A percentile compares a stretch with the other conserved stretches of the same genome.
phyloP scores from a whole-genome alignment of 805 yeast genomes.

The Schwanniomyces vanrijiae region DNA sequence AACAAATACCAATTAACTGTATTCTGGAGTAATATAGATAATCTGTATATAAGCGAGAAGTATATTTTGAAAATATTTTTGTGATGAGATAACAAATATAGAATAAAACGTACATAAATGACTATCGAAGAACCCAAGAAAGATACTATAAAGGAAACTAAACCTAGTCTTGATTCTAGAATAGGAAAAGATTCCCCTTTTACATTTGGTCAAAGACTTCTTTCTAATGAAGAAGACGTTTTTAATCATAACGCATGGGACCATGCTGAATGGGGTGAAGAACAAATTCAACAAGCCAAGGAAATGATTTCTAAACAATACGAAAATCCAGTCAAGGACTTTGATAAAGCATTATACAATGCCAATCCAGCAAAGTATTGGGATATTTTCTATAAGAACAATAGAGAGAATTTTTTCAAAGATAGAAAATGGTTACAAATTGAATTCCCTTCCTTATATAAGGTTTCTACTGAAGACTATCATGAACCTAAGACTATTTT shows the following conservation, averaged over 20 bases:
- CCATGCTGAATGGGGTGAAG: conserved; percentile 96
- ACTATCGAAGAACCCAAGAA: background rate
- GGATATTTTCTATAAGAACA: conserved; percentile 91
- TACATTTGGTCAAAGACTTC: conserved; percentile 82
- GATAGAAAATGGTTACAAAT: conserved; percentile 95
- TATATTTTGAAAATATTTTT: background rate
- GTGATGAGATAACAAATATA: background rate
- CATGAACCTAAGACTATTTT: conserved; percentile 72
- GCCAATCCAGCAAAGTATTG: conserved; percentile 89
- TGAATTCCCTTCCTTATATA: conserved; percentile 85
- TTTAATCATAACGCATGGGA: conserved; percentile 97
- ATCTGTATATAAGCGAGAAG: background rate
- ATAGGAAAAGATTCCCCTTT: conserved; percentile 88
- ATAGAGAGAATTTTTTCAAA: conserved; percentile 91
- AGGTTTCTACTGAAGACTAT: conserved; percentile 65
- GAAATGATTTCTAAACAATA: conserved; percentile 72
- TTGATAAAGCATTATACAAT: conserved; percentile 77
- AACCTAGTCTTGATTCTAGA: conserved; percentile 54
- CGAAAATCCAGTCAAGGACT: conserved; percentile 82
- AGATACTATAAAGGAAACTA: conserved; percentile 18
- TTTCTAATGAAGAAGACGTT: conserved; percentile 73
- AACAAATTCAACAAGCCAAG: conserved; percentile 74
- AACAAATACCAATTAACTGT: background rate
- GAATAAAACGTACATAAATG: background rate
- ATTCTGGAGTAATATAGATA: background rate